Evolutionary conservation across 192 early-diverging fungal species (phyloP).

Genomic region (Backusella liffmaniae): DNA sequence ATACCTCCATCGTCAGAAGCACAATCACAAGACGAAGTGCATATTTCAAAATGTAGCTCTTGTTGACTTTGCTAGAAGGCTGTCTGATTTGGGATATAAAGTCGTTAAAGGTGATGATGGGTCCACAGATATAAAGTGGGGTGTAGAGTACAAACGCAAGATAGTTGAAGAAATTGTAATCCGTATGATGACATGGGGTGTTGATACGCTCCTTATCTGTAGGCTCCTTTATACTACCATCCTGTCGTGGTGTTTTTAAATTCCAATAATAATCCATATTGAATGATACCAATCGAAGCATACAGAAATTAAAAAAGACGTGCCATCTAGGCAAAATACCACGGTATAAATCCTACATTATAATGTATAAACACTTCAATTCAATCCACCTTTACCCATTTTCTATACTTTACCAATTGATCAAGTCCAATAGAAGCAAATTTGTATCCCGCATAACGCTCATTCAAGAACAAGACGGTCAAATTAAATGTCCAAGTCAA

Average conservation of each 20-base stretch:
- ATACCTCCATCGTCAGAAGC: conserved; percentile 79
- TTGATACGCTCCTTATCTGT: conserved; percentile 63
- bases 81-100: conserved; percentile 74
- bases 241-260: conserved; percentile 17
- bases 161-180: conserved; percentile 82
- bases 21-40: conserved; percentile 61
- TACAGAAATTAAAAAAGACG: conserved; percentile 85
- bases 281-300: conserved; percentile 90
- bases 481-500: conserved; percentile 84
- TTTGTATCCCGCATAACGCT: conserved; percentile 70
- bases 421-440: conserved; percentile 40
- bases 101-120: conserved; percentile 94
- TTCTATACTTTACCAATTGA: conserved; percentile 1
- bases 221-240: conserved; percentile 7
- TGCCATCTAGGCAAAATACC: conserved; percentile 85
- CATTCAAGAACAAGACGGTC: conserved; percentile 76
- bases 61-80: background rate
- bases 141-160: conserved; percentile 82
- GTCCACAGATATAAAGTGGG: conserved; percentile 92
- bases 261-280: conserved; percentile 93
- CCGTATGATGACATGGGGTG: conserved; percentile 47
- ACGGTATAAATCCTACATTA: conserved; percentile 53
- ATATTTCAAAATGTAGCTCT: conserved; percentile 49
- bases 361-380: background rate
- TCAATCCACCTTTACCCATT: background rate